These are phyloP conservation scores for Silene vulgaris DNA, from an alignment of 179 eudicot genomes.

Conservation along the genomic window DNA sequence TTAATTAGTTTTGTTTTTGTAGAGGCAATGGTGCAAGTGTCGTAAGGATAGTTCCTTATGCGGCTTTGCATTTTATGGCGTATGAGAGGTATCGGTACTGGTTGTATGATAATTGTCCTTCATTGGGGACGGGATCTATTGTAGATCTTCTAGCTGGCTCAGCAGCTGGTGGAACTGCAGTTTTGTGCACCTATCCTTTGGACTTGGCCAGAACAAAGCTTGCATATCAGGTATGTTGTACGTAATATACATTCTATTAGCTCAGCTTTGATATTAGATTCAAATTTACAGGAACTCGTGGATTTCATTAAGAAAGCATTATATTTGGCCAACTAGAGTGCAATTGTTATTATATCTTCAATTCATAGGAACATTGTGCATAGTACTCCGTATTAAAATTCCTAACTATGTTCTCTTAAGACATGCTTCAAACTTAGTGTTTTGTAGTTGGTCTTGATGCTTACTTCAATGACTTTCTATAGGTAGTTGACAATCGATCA, in stretches of 20 bases:
- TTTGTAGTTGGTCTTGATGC: slow-evolving; percentile 11
- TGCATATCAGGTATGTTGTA: slow-evolving; percentile 70
- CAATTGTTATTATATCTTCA: too few species aligned
- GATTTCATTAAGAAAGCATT: background rate
- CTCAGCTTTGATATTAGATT: slow-evolving; percentile 1
- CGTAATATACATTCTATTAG: slow-evolving; percentile 1
- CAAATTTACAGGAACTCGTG: background rate
- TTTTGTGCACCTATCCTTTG: slow-evolving; percentile 86
- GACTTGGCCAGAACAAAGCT: slow-evolving; percentile 97
- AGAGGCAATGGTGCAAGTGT: slow-evolving; percentile 99
- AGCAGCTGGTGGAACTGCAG: slow-evolving; percentile 96
- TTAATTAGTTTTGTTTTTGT: slow-evolving; percentile 9
- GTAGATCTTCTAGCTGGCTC: slow-evolving; percentile 95
- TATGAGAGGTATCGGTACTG: slow-evolving; percentile 83
- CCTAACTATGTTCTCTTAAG: too few species aligned
- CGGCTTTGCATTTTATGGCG: slow-evolving; percentile 94
- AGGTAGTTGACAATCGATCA: slow-evolving; percentile 61
- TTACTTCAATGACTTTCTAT: slow-evolving; percentile 13
- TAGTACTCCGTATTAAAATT: too few species aligned
- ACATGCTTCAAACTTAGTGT: background rate
- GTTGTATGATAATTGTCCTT: slow-evolving; percentile 61
- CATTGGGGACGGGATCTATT: slow-evolving; percentile 77
- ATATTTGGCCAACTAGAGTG: too few species aligned
- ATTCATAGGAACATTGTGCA: too few species aligned
- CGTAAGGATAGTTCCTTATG: slow-evolving; percentile 86